Evolutionary conservation across 192 early-diverging fungal species (phyloP).

Genomic region (Coemansia sp.): DNA sequence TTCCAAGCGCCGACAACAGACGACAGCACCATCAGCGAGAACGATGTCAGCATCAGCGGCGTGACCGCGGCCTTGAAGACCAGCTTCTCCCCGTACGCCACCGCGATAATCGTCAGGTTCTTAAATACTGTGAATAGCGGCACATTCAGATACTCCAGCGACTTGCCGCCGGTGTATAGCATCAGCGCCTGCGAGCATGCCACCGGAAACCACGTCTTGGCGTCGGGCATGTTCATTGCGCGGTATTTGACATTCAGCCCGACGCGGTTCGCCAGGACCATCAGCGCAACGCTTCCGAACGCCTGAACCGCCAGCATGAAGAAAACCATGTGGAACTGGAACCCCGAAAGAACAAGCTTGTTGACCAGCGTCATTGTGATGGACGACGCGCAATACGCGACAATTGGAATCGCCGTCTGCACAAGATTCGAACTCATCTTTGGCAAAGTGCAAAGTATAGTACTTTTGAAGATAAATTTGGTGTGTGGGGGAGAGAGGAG

Average conservation of each 20-base stretch:
- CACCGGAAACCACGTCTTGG: slow-evolving; percentile 81
- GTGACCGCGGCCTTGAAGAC: slow-evolving; percentile 84
- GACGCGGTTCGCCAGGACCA: slow-evolving; percentile 58
- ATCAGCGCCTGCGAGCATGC: slow-evolving; percentile 82
- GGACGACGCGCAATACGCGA: slow-evolving; percentile 84
- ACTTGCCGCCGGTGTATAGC: slow-evolving; percentile 97
- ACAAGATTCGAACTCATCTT: slow-evolving; percentile 39
- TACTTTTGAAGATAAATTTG: too few relatives aligned
- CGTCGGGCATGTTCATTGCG: slow-evolving; percentile 62
- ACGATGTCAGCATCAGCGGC: slow-evolving; percentile 76
- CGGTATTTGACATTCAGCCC: slow-evolving; percentile 65
- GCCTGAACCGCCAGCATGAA: slow-evolving; percentile 78
- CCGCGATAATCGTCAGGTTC: slow-evolving; percentile 96
- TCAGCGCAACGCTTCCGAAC: slow-evolving; percentile 59
- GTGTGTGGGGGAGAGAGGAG: too few relatives aligned
- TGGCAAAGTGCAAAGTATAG: background rate
- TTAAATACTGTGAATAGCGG: slow-evolving; percentile 98
- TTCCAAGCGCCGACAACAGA: slow-evolving; percentile 79
- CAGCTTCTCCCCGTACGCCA: slow-evolving; percentile 88
- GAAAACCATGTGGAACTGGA: slow-evolving; percentile 84
- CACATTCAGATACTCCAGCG: slow-evolving; percentile 88
- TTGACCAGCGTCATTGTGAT: slow-evolving; percentile 90
- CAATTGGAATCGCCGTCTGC: slow-evolving; percentile 66
- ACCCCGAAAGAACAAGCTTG: slow-evolving; percentile 82
- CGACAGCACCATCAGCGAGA: slow-evolving; percentile 81